Base-by-base conservation (phyloP, 1,284 basidiomycete species). In the Boletus semigastroideus region DNA sequence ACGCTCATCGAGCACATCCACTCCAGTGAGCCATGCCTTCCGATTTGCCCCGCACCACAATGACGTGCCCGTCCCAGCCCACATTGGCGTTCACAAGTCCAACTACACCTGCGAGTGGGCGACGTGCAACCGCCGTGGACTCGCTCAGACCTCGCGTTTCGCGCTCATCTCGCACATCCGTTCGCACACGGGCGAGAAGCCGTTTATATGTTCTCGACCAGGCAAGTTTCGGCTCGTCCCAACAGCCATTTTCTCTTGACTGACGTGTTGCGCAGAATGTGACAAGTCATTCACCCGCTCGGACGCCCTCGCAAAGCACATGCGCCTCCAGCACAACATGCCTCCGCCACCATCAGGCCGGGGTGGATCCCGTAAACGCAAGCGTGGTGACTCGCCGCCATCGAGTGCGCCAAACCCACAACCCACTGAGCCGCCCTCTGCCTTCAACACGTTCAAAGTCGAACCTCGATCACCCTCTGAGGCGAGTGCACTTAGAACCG, bases 231-330 rank as follows among this genome's bases (percentile, higher is more conserved):
- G 46, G 30, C 13, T 13, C 37, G 19, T 30, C 1, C 22, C 19
- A 19, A 28, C 9, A 9, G 44, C 42, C 7, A 25, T 25, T 14
- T 1, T 4, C n/a, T 14, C 16, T 34, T 16, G 22, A 16, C 45
- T 59, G 25, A 51, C 45, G 9, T 1, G 16, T 4, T 20, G 3
- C 8, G 42, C 37, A 90, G 93, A 94, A 72, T 95, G 93, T 65
- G 93, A 95, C 75, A 94, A 93, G 67, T 89, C 90, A 0, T 95
- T 95, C 67, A 94, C 93, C 5, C 87, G 92, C 31, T 92, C 92
- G 1, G 93, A 95, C 69, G 92, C 92, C 20, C 82, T 94, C 14
- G 87, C 88, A 16, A 95, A 95, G 65, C 92, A 95, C 67, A 90
- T 94, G 84, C 83, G 92, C 17, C 80, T 90, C 14, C 90, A 93